A percentile compares a stretch with the other conserved stretches of the same genome.
These are phyloP conservation scores for Canavalia gladiata DNA, from an alignment of 306 rosid species.

Conservation along the genomic window DNA sequence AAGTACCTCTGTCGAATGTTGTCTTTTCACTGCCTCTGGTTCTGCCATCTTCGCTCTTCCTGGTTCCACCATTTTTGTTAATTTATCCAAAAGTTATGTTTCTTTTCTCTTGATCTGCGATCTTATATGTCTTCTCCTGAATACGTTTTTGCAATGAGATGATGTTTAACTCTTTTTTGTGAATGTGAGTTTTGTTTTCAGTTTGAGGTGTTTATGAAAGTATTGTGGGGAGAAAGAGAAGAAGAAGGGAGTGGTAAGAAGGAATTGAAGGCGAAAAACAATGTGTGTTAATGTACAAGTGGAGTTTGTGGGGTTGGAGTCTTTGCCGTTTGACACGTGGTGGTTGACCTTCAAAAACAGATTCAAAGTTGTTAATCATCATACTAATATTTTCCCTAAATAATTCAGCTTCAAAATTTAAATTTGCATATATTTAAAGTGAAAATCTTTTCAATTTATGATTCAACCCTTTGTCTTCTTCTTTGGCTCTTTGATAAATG, in stretches of 20 bases:
- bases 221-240: neutral
- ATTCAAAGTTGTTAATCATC: neutral
- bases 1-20: slow-evolving; percentile 56
- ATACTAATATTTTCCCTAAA: too few relatives aligned
- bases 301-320: slow-evolving; percentile 18
- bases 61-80: slow-evolving; percentile 44
- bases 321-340: slow-evolving; percentile 28
- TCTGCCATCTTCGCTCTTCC: slow-evolving; percentile 46
- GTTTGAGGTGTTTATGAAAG: slow-evolving; percentile 17
- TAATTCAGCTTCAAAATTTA: too few relatives aligned
- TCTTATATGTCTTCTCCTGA: neutral
- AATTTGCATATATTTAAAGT: too few relatives aligned
- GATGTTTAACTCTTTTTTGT: neutral
- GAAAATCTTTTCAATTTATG: neutral
- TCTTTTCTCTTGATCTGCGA: neutral
- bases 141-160: neutral
- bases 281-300: slow-evolving; percentile 16
- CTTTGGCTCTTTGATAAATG: neutral
- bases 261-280: slow-evolving; percentile 45
- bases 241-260: slow-evolving; percentile 32
- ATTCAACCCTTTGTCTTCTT: neutral
- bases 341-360: slow-evolving; percentile 3
- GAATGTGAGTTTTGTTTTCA: neutral
- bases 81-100: neutral
- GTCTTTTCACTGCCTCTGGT: slow-evolving; percentile 43